Evolutionary conservation across 495 filamentous ascomycete species (phyloP), one percentile per base, ranked within the genome.

Genomic region (Umbilicaria muhlenbergii): DNA sequence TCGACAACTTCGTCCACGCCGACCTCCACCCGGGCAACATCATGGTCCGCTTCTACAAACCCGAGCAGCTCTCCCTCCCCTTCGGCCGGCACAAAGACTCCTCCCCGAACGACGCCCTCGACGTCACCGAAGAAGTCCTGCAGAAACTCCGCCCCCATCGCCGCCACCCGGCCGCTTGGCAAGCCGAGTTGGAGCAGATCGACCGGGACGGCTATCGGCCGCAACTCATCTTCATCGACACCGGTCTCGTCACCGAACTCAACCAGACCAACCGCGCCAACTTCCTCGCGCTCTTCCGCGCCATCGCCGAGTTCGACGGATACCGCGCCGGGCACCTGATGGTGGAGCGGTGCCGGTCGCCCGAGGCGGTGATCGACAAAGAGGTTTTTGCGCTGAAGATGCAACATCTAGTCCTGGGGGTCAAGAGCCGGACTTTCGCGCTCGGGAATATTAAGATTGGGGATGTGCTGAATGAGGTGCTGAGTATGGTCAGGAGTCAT

Each of bases 1-100:
- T 99, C 41, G 92, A 99, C 58, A 96, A 99, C 55, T 99, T 99
- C 57, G 77, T 95, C 41, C 92, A 99, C 52, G 91, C 92, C n/a
- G 92, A 99, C 60, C 67, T 99, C 10, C 92, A 99, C 53, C 92
- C 92, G 0, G 92, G 92, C 7, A 99, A 99, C 58, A 96, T 99
- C 65, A 96, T 99, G 89, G 92, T 99, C 38, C 86, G 92, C 46
- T 99, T 99, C 63, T 94, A 96, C 64, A 75, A 91, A 53, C 79
- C 86, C 0, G 77, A 76, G 31, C 69, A 78, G 43, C 72, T 92
- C 4, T 67, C 73, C 46, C 64, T 87, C 10, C 69, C 73, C 15
- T 67, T 73, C 33, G 53, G 53, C 15, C 65, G 68, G 52, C 69
- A 70, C 41, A 59, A 68, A 51, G 63, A 61, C 49, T 65, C 68